phyloP scores from a whole-genome alignment of 768 basidiomycete genomes.

The Pisolithus orientalis region DNA sequence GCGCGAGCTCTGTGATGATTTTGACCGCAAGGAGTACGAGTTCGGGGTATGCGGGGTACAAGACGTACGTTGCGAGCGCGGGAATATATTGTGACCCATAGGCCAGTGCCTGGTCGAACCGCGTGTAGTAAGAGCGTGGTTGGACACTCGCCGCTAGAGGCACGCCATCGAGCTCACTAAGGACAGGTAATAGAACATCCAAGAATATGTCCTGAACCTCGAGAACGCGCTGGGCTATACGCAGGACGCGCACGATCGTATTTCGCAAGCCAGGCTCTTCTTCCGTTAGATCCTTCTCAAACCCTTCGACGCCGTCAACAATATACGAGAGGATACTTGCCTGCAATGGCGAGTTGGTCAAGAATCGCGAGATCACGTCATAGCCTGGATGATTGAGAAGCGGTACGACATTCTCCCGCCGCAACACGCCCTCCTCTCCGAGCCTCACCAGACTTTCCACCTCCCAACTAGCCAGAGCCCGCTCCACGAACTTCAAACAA shows the following conservation, averaged over 20 bases:
- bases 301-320: conserved; percentile 71
- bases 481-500: conserved; percentile 80
- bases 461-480: conserved; percentile 75
- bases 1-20: conserved; percentile 62
- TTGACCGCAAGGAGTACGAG: conserved; percentile 73
- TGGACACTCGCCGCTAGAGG: conserved; percentile 49
- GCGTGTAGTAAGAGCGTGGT: conserved; percentile 63
- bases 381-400: conserved; percentile 80
- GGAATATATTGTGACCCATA: conserved; percentile 70
- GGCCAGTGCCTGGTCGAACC: conserved; percentile 69
- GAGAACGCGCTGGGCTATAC: conserved; percentile 75
- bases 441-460: conserved; percentile 62
- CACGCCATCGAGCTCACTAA: conserved; percentile 58
- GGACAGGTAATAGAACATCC: conserved; percentile 76
- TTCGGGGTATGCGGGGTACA: conserved; percentile 63
- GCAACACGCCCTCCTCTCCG: conserved; percentile 47
- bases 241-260: conserved; percentile 73
- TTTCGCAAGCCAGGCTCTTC: conserved; percentile 67
- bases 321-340: conserved; percentile 70
- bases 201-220: conserved; percentile 87
- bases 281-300: conserved; percentile 62
- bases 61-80: conserved; percentile 74
- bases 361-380: conserved; percentile 72
- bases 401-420: conserved; percentile 47
- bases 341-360: conserved; percentile 71